Evolutionary conservation across 805 yeast genomes (phyloP).

Genomic region (Danielozyma ontarioensis): DNA sequence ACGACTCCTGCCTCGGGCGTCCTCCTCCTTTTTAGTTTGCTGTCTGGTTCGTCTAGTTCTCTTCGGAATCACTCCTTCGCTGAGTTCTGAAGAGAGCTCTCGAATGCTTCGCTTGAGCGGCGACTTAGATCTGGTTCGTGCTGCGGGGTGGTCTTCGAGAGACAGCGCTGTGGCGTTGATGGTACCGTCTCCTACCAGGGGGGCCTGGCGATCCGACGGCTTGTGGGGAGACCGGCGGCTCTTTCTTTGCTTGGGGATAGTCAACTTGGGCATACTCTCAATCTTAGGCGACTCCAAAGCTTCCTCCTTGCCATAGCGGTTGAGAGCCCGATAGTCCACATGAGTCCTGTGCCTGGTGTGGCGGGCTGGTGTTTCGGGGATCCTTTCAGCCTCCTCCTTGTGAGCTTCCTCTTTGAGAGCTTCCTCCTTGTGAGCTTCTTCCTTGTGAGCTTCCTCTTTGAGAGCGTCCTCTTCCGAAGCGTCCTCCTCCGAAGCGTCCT

Average conservation of each 20-base stretch:
- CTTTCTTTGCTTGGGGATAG: too few relatives aligned
- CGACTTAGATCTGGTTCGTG: background rate
- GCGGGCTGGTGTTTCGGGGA: too few relatives aligned
- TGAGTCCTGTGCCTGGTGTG: too few relatives aligned
- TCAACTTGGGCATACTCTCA: too few relatives aligned
- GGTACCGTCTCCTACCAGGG: too few relatives aligned
- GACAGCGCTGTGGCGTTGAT: too few relatives aligned
- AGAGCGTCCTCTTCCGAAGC: background rate
- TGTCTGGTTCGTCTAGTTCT: background rate
- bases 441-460: conserved; percentile 1
- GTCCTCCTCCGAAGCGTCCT: background rate
- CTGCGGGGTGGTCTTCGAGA: background rate
- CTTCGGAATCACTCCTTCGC: background rate
- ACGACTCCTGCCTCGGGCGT: background rate
- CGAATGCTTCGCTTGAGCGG: background rate
- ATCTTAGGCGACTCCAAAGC: too few relatives aligned
- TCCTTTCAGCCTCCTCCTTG: conserved; percentile 1
- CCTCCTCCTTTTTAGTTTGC: background rate
- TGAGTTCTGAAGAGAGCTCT: background rate
- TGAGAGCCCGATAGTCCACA: too few relatives aligned
- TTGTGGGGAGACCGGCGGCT: background rate
- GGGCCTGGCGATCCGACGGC: background rate
- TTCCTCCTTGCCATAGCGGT: too few relatives aligned
- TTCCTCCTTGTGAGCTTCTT: conserved; percentile 1
- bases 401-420: background rate